A percentile compares a stretch with the other conserved stretches of the same genome.
phyloP scores from a whole-genome alignment of 495 filamentous ascomycete species.

The Aspergillus leporis region DNA sequence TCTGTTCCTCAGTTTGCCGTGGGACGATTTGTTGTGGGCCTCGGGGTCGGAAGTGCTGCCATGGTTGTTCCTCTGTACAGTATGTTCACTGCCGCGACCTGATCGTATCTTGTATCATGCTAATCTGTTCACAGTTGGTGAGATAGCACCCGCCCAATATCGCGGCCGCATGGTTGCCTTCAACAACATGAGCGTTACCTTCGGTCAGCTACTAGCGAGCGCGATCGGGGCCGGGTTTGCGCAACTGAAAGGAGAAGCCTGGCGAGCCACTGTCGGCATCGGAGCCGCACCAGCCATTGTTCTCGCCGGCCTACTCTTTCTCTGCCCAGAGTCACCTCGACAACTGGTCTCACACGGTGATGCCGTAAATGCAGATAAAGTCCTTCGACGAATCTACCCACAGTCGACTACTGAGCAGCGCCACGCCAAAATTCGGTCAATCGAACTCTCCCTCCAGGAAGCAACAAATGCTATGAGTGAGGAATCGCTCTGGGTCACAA shows the following conservation, averaged over 20 bases:
- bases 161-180: constrained; percentile 56
- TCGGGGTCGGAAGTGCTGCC: constrained; percentile 54
- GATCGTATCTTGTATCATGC: background rate
- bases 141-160: constrained; percentile 50
- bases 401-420: constrained; percentile 37
- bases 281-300: constrained; percentile 48
- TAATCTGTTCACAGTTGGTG: constrained; percentile 27
- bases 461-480: constrained; percentile 28
- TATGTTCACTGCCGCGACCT: background rate
- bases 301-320: constrained; percentile 39
- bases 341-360: constrained; percentile 49
- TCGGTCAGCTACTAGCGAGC: constrained; percentile 52
- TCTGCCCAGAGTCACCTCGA: constrained; percentile 53
- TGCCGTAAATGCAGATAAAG: constrained; percentile 33
- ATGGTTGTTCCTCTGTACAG: constrained; percentile 50
- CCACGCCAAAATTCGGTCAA: constrained; percentile 36
- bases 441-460: constrained; percentile 36
- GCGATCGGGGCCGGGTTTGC: constrained; percentile 54
- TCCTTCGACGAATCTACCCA: constrained; percentile 40
- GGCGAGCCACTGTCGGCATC: constrained; percentile 52
- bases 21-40: constrained; percentile 51
- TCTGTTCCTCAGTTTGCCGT: constrained; percentile 49
- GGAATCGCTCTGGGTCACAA: constrained; percentile 30
- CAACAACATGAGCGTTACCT: constrained; percentile 56
- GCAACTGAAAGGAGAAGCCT: constrained; percentile 40